Conservation (phyloP, 2,329 filamentous ascomycete genomes). For the Pseudocercospora musae region DNA sequence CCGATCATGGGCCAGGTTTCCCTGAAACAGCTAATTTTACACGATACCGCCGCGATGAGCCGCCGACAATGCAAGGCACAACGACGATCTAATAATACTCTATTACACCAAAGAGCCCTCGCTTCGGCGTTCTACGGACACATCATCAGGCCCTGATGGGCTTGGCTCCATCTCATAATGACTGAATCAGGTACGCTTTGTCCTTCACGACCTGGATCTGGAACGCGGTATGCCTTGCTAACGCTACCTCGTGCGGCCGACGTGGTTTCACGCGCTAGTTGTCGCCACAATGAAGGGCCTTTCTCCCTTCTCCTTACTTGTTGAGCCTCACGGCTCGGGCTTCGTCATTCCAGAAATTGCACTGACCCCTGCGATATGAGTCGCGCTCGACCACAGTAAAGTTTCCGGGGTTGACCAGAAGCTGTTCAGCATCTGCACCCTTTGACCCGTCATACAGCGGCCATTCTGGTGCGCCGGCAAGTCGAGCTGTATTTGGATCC, state of each 20-base stretch:
- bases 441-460: conserved; percentile 27
- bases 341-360: conserved; percentile 17
- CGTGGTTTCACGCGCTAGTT: too few relatives aligned
- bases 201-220: not conserved
- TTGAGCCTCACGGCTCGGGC: conserved; percentile 10
- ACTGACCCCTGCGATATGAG: conserved; percentile 12
- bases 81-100: not conserved
- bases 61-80: not conserved
- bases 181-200: not conserved
- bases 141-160: not conserved
- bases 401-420: conserved; percentile 13
- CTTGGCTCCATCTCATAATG: not conserved
- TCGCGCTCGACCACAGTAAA: conserved; percentile 15
- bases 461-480: conserved; percentile 30
- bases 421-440: conserved; percentile 14
- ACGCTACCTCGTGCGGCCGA: not conserved
- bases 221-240: not conserved
- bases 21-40: not conserved
- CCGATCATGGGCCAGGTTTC: not conserved
- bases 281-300: not conserved
- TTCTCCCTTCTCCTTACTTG: conserved; percentile 2
- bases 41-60: not conserved
- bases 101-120: not conserved
- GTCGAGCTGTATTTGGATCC: conserved; percentile 33
- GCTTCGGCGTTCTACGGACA: not conserved